phyloP scores from a whole-genome alignment of 345 rosid genomes.

The Hibiscus mutabilis region DNA sequence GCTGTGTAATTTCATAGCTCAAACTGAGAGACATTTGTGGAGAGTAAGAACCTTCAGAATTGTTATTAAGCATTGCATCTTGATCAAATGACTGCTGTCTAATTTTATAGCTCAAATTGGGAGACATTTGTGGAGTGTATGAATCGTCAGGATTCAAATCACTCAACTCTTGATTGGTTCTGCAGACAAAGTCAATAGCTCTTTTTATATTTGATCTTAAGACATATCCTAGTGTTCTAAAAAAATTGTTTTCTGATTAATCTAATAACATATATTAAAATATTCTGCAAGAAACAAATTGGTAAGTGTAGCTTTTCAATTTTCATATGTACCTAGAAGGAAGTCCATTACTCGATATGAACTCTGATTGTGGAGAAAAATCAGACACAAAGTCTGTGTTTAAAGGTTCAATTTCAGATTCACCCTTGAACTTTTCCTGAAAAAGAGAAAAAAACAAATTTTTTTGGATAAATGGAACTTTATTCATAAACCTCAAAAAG shows the following conservation, averaged over 20 bases:
- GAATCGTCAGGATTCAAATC: slow-evolving; percentile 13
- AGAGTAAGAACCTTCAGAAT: not conserved
- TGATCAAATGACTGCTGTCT: slow-evolving; percentile 4
- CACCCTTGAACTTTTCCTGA: slow-evolving; percentile 41
- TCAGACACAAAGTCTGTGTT: slow-evolving; percentile 35
- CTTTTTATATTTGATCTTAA: not conserved
- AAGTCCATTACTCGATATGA: slow-evolving; percentile 24
- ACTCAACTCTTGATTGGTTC: slow-evolving; percentile 30
- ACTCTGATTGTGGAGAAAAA: slow-evolving; percentile 40
- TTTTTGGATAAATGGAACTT: too few relatives aligned
- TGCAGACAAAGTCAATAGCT: slow-evolving; percentile 27
- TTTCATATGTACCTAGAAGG: slow-evolving; percentile 38
- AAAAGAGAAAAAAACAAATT: slow-evolving; percentile 15
- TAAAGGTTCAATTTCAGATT: slow-evolving; percentile 27
- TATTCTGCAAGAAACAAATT: not conserved
- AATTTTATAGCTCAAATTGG: slow-evolving; percentile 28
- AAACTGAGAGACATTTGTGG: slow-evolving; percentile 21
- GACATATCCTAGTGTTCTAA: not conserved
- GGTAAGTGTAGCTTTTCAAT: not conserved
- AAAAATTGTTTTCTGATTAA: slow-evolving; percentile 4
- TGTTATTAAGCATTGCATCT: not conserved
- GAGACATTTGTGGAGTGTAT: slow-evolving; percentile 31
- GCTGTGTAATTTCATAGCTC: slow-evolving; percentile 36
- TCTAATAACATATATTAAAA: not conserved
- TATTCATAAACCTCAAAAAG: too few relatives aligned